These are phyloP conservation scores for Macrolepiota fuliginosa DNA, from an alignment of 768 basidiomycete genomes.

Conservation along the genomic window DNA sequence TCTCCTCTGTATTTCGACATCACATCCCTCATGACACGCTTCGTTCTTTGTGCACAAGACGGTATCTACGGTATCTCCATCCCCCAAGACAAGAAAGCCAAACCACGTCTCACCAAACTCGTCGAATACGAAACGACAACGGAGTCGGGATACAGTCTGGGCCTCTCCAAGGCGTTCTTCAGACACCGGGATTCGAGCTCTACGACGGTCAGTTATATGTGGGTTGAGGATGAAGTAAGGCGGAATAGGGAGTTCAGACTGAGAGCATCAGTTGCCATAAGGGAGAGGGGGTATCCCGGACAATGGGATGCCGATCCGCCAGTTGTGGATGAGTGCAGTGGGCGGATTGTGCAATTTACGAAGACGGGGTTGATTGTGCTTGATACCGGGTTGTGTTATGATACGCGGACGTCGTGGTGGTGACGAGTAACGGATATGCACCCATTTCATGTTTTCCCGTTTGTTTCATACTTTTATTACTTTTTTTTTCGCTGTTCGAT, in stretches of 20 bases:
- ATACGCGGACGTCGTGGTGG: slow-evolving; percentile 6
- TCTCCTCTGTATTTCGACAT: slow-evolving; percentile 9
- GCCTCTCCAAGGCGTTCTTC: slow-evolving; percentile 11
- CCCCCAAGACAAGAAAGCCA: slow-evolving; percentile 9
- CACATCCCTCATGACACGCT: slow-evolving; percentile 10
- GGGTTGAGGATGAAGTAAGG: slow-evolving; percentile 11
- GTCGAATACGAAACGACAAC: slow-evolving; percentile 12
- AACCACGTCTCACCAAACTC: slow-evolving; percentile 12
- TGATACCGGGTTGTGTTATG: slow-evolving; percentile 12
- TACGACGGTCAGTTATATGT: slow-evolving; percentile 12
- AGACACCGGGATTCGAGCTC: slow-evolving; percentile 12
- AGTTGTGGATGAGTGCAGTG: slow-evolving; percentile 11
- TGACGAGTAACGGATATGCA: background rate
- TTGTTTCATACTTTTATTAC: background rate
- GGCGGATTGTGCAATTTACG: slow-evolving; percentile 13
- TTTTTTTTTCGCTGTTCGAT: background rate
- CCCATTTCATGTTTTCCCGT: background rate
- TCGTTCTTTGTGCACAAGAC: slow-evolving; percentile 9
- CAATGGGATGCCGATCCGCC: slow-evolving; percentile 14
- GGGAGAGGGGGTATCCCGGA: slow-evolving; percentile 13
- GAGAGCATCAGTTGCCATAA: slow-evolving; percentile 12
- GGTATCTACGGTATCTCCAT: slow-evolving; percentile 14
- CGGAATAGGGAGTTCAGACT: slow-evolving; percentile 13
- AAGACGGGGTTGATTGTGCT: slow-evolving; percentile 14
- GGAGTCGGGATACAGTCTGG: slow-evolving; percentile 9